Percentiles rank a stretch among this genome's conserved stretches.
Evolutionary conservation across 495 filamentous ascomycete species (phyloP).

Genomic region (Penicillium mononematosum): DNA sequence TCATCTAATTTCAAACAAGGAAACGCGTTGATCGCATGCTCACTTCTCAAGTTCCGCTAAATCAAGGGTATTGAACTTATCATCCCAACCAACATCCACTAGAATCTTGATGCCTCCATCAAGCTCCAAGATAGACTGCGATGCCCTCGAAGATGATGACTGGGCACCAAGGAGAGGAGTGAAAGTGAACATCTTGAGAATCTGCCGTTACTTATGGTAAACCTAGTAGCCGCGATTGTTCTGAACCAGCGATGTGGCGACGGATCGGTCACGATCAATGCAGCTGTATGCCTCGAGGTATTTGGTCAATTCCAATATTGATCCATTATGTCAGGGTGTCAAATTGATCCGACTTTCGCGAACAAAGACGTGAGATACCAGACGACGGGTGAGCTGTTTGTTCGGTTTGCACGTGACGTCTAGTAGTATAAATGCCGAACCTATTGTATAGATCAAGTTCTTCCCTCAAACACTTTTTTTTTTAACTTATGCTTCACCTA

Average conservation of each 20-base stretch:
- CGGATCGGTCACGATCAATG: not conserved
- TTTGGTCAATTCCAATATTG: not conserved
- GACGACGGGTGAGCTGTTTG: slow-evolving; percentile 3
- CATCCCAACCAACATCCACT: slow-evolving; percentile 95
- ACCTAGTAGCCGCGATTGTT: slow-evolving; percentile 1
- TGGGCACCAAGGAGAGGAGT: slow-evolving; percentile 89
- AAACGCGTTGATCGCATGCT: slow-evolving; percentile 23
- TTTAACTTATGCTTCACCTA: not conserved
- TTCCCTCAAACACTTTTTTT: not conserved
- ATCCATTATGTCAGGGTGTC: slow-evolving; percentile 1
- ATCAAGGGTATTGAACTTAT: slow-evolving; percentile 75
- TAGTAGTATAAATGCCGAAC: not conserved
- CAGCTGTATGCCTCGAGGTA: slow-evolving; percentile 1
- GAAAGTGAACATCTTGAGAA: slow-evolving; percentile 82
- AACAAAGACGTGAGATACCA: not conserved
- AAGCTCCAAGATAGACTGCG: slow-evolving; percentile 91
- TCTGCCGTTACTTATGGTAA: slow-evolving; percentile 14
- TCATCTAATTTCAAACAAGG: slow-evolving; percentile 13
- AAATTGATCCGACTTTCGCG: slow-evolving; percentile 1
- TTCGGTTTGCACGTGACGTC: not conserved
- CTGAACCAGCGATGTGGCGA: not conserved
- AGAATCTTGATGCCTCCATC: slow-evolving; percentile 95
- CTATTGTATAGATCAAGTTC: not conserved
- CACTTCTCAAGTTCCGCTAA: slow-evolving; percentile 88
- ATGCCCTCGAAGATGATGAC: slow-evolving; percentile 73